These are phyloP conservation scores for Fraxinus dipetala DNA, from an alignment of 305 asterid genomes.

Conservation along the genomic window DNA sequence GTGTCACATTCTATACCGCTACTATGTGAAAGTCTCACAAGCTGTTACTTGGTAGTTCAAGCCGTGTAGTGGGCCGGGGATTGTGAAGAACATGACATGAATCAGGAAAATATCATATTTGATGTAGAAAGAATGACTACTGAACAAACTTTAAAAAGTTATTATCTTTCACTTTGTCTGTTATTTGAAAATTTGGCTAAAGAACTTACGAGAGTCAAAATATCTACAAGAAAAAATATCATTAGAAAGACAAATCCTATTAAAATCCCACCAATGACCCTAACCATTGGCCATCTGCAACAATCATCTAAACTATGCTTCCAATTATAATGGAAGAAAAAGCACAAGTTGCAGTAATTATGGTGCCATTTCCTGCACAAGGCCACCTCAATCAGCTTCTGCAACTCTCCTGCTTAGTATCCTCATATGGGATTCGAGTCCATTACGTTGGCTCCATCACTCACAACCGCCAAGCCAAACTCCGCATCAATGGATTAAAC, in stretches of 20 bases:
- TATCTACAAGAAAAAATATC: neutral
- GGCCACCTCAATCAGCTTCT: constrained; percentile 38
- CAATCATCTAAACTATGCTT: neutral
- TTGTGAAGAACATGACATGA: neutral
- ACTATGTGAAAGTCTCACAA: neutral
- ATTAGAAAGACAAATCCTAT: neutral
- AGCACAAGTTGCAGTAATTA: constrained; percentile 3
- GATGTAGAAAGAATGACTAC: no score
- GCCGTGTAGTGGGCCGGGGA: neutral
- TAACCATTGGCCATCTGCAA: neutral
- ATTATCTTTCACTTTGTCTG: no score
- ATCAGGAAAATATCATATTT: no score
- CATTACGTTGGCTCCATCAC: neutral
- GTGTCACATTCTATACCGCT: no score
- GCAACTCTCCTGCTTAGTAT: constrained; percentile 25
- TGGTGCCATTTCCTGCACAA: constrained; percentile 35
- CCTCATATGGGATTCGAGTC: constrained; percentile 19
- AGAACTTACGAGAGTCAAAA: no score
- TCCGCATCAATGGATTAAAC: constrained; percentile 12
- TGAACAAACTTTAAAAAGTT: no score
- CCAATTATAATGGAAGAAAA: neutral
- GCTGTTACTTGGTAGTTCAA: neutral
- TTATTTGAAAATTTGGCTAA: no score
- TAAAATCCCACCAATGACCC: neutral
- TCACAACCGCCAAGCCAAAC: constrained; percentile 19